phyloP scores from a whole-genome alignment of 768 basidiomycete genomes.

The Mycena sanguinolenta region DNA sequence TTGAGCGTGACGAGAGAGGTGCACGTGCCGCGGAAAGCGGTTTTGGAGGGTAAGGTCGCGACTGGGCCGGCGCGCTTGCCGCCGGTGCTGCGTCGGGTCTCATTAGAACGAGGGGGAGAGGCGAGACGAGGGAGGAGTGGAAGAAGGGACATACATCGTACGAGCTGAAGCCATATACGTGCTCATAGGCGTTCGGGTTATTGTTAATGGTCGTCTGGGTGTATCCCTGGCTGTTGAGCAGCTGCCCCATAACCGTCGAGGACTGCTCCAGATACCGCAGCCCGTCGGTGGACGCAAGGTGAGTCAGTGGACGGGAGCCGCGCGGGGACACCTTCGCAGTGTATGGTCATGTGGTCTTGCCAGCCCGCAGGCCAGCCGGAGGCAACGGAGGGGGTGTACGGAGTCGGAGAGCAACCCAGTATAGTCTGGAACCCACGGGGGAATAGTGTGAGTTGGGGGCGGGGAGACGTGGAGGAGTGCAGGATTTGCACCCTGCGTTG shows the following conservation, averaged over 20 bases:
- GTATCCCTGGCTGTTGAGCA: constrained; percentile 66
- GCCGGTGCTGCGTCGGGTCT: constrained; percentile 48
- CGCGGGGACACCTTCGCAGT: constrained; percentile 61
- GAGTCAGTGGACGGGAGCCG: constrained; percentile 70
- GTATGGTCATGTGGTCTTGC: constrained; percentile 64
- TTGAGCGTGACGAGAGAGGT: constrained; percentile 62
- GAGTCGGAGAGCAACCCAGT: constrained; percentile 66
- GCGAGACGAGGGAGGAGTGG: neutral
- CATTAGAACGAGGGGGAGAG: neutral
- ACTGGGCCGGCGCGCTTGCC: constrained; percentile 69
- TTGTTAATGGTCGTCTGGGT: constrained; percentile 67
- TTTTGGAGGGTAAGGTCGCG: constrained; percentile 70
- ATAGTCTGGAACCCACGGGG: constrained; percentile 50
- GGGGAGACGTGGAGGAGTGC: no score
- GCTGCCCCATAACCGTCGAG: constrained; percentile 55
- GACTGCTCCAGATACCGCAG: constrained; percentile 69
- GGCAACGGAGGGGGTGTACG: constrained; percentile 63
- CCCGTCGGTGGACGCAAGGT: constrained; percentile 72
- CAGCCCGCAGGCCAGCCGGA: constrained; percentile 70
- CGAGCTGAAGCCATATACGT: constrained; percentile 68
- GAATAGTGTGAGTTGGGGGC: no score
- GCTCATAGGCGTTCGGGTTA: constrained; percentile 69
- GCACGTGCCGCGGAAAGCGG: constrained; percentile 66
- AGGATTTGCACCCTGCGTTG: constrained; percentile 78
- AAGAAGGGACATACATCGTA: constrained; percentile 50